These are phyloP conservation scores for Magnaporthales sp. DNA, from an alignment of 2,329 filamentous ascomycete genomes.

Conservation along the genomic window DNA sequence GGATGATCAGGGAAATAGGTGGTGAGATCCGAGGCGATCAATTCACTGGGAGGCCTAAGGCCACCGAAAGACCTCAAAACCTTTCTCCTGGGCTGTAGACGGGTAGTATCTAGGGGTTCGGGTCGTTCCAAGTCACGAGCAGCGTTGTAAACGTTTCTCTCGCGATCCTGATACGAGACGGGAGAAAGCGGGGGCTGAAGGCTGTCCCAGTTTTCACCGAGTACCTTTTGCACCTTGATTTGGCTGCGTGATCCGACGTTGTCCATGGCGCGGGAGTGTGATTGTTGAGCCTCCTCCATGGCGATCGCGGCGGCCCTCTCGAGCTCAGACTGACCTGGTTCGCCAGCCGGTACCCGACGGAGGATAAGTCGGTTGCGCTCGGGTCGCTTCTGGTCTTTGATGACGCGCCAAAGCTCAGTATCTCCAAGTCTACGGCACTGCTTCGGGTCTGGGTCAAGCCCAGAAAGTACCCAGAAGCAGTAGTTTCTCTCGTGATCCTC, in stretches of 20 bases:
- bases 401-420: slow-evolving; percentile 81
- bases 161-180: slow-evolving; percentile 60
- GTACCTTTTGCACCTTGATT: slow-evolving; percentile 79
- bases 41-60: slow-evolving; percentile 85
- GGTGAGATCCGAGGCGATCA: slow-evolving; percentile 92
- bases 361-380: slow-evolving; percentile 89
- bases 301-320: slow-evolving; percentile 83
- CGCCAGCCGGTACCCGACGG: slow-evolving; percentile 83
- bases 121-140: slow-evolving; percentile 50
- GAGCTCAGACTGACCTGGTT: slow-evolving; percentile 80
- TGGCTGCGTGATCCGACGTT: slow-evolving; percentile 68
- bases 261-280: slow-evolving; percentile 55
- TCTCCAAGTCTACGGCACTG: slow-evolving; percentile 79
- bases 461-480: slow-evolving; percentile 90
- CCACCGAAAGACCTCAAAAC: slow-evolving; percentile 75
- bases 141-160: slow-evolving; percentile 55
- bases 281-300: slow-evolving; percentile 73
- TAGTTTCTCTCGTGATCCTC: slow-evolving; percentile 92
- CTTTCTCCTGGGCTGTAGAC: slow-evolving; percentile 38
- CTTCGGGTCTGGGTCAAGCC: slow-evolving; percentile 71
- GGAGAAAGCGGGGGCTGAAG: slow-evolving; percentile 79
- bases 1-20: slow-evolving; percentile 97
- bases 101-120: slow-evolving; percentile 27
- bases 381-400: slow-evolving; percentile 74
- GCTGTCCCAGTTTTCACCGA: slow-evolving; percentile 79